Evolutionary conservation across 2,329 filamentous ascomycete species (phyloP).

Genomic region (Diaporthe sp.): DNA sequence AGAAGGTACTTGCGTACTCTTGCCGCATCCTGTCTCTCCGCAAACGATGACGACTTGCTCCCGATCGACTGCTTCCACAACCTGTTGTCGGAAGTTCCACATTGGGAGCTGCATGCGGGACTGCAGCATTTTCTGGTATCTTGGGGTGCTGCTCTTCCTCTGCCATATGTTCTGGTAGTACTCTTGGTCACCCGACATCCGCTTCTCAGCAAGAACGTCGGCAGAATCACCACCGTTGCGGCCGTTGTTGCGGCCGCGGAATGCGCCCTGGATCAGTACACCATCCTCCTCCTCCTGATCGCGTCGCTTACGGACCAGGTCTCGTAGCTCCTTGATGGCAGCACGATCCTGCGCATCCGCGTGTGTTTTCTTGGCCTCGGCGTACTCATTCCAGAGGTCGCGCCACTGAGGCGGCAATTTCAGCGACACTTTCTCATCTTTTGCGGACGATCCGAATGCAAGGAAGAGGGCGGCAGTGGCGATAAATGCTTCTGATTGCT

Average conservation of each 20-base stretch:
- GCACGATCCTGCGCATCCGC: slow-evolving; percentile 79
- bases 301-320: slow-evolving; percentile 76
- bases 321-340: slow-evolving; percentile 76
- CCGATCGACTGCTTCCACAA: slow-evolving; percentile 81
- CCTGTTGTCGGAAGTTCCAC: slow-evolving; percentile 85
- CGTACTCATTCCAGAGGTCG: slow-evolving; percentile 87
- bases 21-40: slow-evolving; percentile 96
- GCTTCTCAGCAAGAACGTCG: slow-evolving; percentile 64
- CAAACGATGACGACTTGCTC: slow-evolving; percentile 94
- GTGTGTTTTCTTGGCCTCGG: slow-evolving; percentile 77
- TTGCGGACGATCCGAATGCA: slow-evolving; percentile 81
- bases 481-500: slow-evolving; percentile 89
- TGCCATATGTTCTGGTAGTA: slow-evolving; percentile 71
- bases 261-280: slow-evolving; percentile 82
- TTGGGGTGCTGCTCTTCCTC: slow-evolving; percentile 68
- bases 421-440: slow-evolving; percentile 88
- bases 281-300: slow-evolving; percentile 81
- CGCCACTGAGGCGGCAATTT: slow-evolving; percentile 85
- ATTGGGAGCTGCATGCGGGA: slow-evolving; percentile 88
- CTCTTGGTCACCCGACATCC: slow-evolving; percentile 57
- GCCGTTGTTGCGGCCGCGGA: slow-evolving; percentile 71
- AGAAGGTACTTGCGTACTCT: slow-evolving; percentile 96
- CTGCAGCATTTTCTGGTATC: slow-evolving; percentile 84
- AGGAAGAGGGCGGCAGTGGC: slow-evolving; percentile 87
- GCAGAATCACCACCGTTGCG: slow-evolving; percentile 62